Evolutionary conservation across 441 rosid genomes (phyloP), one percentile per base, ranked within the genome.

Genomic region (Euphorbia neoarborescens): DNA sequence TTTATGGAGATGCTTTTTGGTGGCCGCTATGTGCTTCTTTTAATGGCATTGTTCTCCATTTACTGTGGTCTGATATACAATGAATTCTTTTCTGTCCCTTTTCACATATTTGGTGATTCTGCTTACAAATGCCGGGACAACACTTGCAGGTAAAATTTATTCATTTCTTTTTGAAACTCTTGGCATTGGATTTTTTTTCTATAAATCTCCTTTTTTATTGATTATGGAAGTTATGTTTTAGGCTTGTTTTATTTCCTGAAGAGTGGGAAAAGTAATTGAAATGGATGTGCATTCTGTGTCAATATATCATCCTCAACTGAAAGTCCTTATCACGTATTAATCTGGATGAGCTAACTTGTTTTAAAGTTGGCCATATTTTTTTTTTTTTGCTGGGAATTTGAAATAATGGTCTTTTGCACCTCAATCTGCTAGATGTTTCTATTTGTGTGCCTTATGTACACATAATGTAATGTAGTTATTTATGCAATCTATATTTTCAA

Each of bases 1-100:
- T 93, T 93, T 84, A 93, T 93, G 98, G 96, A 91, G 85, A 87
- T 93, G 93, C 85, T 91, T 65, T 91, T 91, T 78, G 96, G 97
- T 19, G 98, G 98, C 57, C 94, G 97, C 71, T 93, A 91, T 86
- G 87, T 88, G 30, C 86, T 93, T 68, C 89, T 93, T 69, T 78
- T 93, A 73, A 91, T 93, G 97, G 80, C 98, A 20, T 83, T 91
- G 44, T 93, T 93, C 81, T 93, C 97, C 75, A 87, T 93, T 76
- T 93, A 93, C 75, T 91, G 96, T 78, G 98, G 98, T 77, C 85
- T 93, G 78, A 91, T 93, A 75, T 93, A 93, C 89, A 93, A 93
- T 75, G 98, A 93, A 74, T 93, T 93, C 78, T 93, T 93, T 86
- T 89, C 98, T 40, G 89, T 91, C 71, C 98, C 98, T 71, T 91